Conservation (phyloP, 2,329 filamentous ascomycete genomes). For the Dothiorella sarmentorum region DNA sequence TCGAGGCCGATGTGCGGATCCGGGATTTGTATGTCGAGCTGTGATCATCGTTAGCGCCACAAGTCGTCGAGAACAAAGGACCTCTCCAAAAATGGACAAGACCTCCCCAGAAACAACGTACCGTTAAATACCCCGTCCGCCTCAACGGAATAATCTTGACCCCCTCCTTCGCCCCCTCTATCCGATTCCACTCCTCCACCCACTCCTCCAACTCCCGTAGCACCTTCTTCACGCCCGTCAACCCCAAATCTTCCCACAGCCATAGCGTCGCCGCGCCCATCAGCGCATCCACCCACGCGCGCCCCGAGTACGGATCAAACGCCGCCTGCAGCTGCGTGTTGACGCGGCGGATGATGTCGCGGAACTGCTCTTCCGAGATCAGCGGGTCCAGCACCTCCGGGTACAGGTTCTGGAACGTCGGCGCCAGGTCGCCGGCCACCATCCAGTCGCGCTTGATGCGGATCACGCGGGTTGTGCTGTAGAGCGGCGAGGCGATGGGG, state of each 20-base stretch:
- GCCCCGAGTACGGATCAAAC: slow-evolving; percentile 72
- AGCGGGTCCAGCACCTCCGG: slow-evolving; percentile 91
- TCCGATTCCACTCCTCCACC: slow-evolving; percentile 82
- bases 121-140: slow-evolving; percentile 82
- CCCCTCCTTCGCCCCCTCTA: slow-evolving; percentile 56
- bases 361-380: slow-evolving; percentile 81
- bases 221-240: slow-evolving; percentile 70
- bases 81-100: slow-evolving; percentile 15
- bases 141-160: slow-evolving; percentile 76
- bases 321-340: slow-evolving; percentile 73
- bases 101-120: slow-evolving; percentile 40
- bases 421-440: slow-evolving; percentile 80
- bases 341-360: slow-evolving; percentile 73
- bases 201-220: slow-evolving; percentile 70
- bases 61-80: too few relatives aligned
- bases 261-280: slow-evolving; percentile 84
- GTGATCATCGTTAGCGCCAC: slow-evolving; percentile 7
- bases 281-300: slow-evolving; percentile 76
- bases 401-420: slow-evolving; percentile 91
- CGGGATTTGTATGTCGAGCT: slow-evolving; percentile 79
- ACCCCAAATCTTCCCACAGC: slow-evolving; percentile 88
- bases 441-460: slow-evolving; percentile 91
- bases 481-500: slow-evolving; percentile 69
- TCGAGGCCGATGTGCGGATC: slow-evolving; percentile 64
- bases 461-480: slow-evolving; percentile 79